Conservation (phyloP, 2,329 filamentous ascomycete species). For the Penicillium sp. region DNA sequence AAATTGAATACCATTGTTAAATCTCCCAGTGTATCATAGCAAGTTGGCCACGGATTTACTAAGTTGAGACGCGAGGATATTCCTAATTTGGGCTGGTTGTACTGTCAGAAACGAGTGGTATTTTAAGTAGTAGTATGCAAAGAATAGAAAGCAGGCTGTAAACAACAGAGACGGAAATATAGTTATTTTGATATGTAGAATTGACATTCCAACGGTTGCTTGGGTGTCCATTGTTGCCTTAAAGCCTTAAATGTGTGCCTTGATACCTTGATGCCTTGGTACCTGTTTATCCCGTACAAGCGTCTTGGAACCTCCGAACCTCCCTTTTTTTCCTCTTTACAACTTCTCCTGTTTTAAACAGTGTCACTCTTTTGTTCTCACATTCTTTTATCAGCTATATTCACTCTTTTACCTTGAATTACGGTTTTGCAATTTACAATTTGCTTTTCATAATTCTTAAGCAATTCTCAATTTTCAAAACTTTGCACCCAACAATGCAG, state of each 20-base stretch:
- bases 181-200: neutral
- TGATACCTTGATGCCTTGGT: neutral
- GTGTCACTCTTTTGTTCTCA: conserved; percentile 26
- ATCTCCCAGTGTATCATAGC: no score
- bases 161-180: no score
- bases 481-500: conserved; percentile 30
- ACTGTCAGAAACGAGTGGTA: neutral
- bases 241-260: neutral
- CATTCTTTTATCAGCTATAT: conserved; percentile 34
- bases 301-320: neutral
- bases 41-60: no score
- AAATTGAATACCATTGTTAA: no score
- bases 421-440: neutral
- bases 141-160: neutral
- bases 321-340: neutral
- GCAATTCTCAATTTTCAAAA: neutral
- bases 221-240: neutral
- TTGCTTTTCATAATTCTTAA: neutral
- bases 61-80: neutral
- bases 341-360: conserved; percentile 18
- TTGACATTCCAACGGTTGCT: neutral
- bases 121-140: neutral
- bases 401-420: conserved; percentile 26
- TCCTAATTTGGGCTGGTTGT: neutral
- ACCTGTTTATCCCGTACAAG: neutral